Evolutionary conservation across 139 green algal species (phyloP), one percentile per base, ranked within the genome.

Genomic region (Nannochloris sp.): DNA sequence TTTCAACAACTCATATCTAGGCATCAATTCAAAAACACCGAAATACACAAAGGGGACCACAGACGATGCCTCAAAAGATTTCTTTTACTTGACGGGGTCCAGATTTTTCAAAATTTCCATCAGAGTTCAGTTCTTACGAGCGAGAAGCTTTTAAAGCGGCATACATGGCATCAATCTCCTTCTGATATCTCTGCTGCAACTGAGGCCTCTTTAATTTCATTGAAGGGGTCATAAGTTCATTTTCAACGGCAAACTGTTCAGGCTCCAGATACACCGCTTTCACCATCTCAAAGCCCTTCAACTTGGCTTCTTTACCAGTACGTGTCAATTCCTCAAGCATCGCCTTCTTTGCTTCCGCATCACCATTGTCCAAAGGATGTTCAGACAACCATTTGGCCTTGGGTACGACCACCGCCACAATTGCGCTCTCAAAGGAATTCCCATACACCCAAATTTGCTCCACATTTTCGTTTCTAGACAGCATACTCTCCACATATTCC

Each of bases 361-460:
- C 31, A 1, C 15, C 44, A 34, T 37, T 24, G 2, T 47, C 32
- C 42, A 19, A 19, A 30, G n/a, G 37, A 29, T 54, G 19, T 9
- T 23, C 9, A 31, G n/a, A 30, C 6, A 89, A 51, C 27, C 58
- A 61, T 42, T 68, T 63, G 68, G 88, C 71, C 37, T 84, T 75
- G 13, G 92, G 92, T 59, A 97, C 85, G 55, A 92, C 88, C 55
- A 98, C 83, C 2, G 79, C 88, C 56, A 98, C 87, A 65, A 97
- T 75, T 29, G 60, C 68, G 33, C 54, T 69, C 61, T 86, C 67
- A 10, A 83, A 77, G 24, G 42, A 76, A 71, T 92, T 88, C 61
- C 91, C 90, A 69, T 97, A 96, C 63, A 96, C 87, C 84, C 83
- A 87, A 35, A 90, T 76, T 78, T 95, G 89, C 59, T 97, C 88